Conservation (phyloP, 108 stramenopile genomes). For the Ochromonas danica region DNA sequence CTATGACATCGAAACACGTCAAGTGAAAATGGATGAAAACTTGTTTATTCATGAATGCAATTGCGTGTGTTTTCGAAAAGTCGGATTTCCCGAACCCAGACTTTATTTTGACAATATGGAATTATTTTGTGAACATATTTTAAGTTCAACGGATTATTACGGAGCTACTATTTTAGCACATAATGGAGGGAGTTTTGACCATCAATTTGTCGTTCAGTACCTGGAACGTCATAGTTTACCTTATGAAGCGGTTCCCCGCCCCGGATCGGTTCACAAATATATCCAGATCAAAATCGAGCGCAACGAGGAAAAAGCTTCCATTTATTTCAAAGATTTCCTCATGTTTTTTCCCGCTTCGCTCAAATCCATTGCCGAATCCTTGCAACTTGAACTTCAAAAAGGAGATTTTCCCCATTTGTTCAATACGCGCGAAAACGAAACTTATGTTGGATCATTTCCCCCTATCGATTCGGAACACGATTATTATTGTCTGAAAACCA, state of each 20-base stretch:
- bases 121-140: constrained; percentile 18
- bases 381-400: constrained; percentile 17
- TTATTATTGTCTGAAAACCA: constrained; percentile 17
- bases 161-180: constrained; percentile 15
- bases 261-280: constrained; percentile 15
- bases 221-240: constrained; percentile 15
- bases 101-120: constrained; percentile 17
- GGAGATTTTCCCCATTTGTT: constrained; percentile 15
- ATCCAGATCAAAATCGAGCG: constrained; percentile 15
- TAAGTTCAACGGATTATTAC: constrained; percentile 17
- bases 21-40: constrained; percentile 17
- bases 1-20: constrained; percentile 15
- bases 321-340: constrained; percentile 17
- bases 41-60: constrained; percentile 17
- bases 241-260: constrained; percentile 13
- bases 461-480: constrained; percentile 5
- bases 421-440: constrained; percentile 15
- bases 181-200: constrained; percentile 15
- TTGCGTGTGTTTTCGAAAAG: constrained; percentile 15
- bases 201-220: constrained; percentile 16
- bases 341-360: constrained; percentile 15
- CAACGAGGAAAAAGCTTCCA: constrained; percentile 15
- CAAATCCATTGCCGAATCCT: constrained; percentile 10
- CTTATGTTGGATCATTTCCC: constrained; percentile 10
- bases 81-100: constrained; percentile 13